Percentiles rank a stretch among this genome's conserved stretches.
These are phyloP conservation scores for Ceratobasidium sp. DNA, from an alignment of 1,284 basidiomycete genomes.

Conservation along the genomic window DNA sequence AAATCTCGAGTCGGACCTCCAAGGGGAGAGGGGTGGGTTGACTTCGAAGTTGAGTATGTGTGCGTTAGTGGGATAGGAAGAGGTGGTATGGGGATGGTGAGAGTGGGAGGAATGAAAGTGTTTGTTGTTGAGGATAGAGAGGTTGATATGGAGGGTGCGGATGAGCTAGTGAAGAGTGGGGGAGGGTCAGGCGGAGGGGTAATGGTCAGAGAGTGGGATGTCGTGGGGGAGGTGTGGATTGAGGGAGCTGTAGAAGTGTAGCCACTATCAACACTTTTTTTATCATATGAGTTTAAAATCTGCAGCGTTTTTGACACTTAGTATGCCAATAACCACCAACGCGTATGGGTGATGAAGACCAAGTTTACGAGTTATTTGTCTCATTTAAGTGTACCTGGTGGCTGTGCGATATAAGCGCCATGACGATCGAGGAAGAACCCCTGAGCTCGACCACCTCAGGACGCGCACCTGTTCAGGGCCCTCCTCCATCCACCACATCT, in stretches of 20 bases:
- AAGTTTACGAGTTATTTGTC: no score
- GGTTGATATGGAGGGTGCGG: slow-evolving; percentile 57
- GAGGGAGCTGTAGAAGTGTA: slow-evolving; percentile 38
- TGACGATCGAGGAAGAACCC: slow-evolving; percentile 36
- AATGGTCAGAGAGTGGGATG: slow-evolving; percentile 72
- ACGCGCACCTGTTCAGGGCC: neutral
- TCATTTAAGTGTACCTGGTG: no score
- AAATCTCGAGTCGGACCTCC: slow-evolving; percentile 33
- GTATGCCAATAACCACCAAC: no score
- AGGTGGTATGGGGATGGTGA: slow-evolving; percentile 62
- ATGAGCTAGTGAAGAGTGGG: slow-evolving; percentile 40
- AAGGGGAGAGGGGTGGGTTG: slow-evolving; percentile 59
- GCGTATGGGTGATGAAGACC: no score
- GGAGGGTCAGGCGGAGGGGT: slow-evolving; percentile 51
- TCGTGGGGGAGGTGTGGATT: slow-evolving; percentile 75
- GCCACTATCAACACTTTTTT: neutral
- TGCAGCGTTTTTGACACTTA: no score
- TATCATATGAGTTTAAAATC: neutral
- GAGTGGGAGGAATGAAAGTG: slow-evolving; percentile 71
- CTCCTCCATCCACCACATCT: neutral
- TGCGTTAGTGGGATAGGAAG: slow-evolving; percentile 53
- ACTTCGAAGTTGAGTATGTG: slow-evolving; percentile 70
- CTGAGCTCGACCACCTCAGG: slow-evolving; percentile 31
- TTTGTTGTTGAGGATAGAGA: slow-evolving; percentile 67
- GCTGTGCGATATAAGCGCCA: slow-evolving; percentile 23